Percentiles rank a stretch among this genome's conserved stretches.
Evolutionary conservation across 371 early-diverging fungal species (phyloP).

Genomic region (Funneliformis caledonium): DNA sequence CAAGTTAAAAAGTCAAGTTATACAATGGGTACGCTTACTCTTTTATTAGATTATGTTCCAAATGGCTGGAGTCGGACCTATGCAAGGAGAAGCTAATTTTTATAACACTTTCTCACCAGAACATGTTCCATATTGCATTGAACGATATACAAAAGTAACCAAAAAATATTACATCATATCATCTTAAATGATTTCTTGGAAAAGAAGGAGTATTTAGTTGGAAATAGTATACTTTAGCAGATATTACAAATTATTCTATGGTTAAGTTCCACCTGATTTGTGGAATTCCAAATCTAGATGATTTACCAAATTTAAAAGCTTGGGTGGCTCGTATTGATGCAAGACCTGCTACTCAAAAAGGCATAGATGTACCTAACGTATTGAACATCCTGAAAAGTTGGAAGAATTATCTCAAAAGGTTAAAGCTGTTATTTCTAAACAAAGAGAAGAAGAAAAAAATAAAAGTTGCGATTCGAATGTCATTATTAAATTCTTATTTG

Average conservation of each 20-base stretch:
- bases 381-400: neutral
- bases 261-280: neutral
- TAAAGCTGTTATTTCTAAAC: no score
- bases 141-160: slow-evolving; percentile 54
- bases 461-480: no score
- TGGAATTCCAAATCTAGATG: neutral
- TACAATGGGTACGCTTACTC: slow-evolving; percentile 49
- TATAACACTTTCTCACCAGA: slow-evolving; percentile 54
- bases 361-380: slow-evolving; percentile 39
- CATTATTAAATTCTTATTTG: no score
- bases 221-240: slow-evolving; percentile 41
- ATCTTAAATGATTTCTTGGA: slow-evolving; percentile 40
- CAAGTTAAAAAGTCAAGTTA: no score
- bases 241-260: slow-evolving; percentile 38
- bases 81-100: slow-evolving; percentile 53
- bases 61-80: slow-evolving; percentile 51
- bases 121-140: slow-evolving; percentile 56
- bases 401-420: neutral
- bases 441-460: no score
- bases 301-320: slow-evolving; percentile 29
- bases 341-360: slow-evolving; percentile 11
- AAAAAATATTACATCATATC: slow-evolving; percentile 47
- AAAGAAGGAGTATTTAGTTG: slow-evolving; percentile 47
- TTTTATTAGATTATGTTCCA: slow-evolving; percentile 55
- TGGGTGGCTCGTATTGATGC: slow-evolving; percentile 38